Percentiles rank a stretch among this genome's conserved stretches.
phyloP scores from a whole-genome alignment of 1,284 basidiomycete genomes.

The Malassezia restricta region DNA sequence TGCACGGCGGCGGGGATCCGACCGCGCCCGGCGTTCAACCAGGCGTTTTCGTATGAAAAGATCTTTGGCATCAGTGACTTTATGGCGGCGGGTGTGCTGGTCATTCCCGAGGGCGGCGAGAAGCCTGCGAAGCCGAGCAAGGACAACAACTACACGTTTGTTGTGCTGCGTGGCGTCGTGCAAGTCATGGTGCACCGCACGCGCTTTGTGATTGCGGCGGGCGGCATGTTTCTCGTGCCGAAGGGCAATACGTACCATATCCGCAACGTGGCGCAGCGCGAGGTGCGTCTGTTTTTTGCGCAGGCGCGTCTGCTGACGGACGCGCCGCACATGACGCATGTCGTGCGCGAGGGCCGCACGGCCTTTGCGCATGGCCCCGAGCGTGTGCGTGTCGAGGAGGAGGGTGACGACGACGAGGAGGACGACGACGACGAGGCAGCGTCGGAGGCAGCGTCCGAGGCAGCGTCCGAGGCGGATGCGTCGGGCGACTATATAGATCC shows the following conservation, averaged over 20 bases:
- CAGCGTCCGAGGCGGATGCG: constrained; percentile 3
- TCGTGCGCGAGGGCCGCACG: constrained; percentile 5
- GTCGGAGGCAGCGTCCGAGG: background rate
- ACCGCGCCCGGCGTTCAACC: constrained; percentile 51
- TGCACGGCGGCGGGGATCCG: constrained; percentile 59
- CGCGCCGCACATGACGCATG: constrained; percentile 8
- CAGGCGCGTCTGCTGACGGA: constrained; percentile 61
- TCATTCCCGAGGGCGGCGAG: constrained; percentile 61
- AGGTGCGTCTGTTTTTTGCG: constrained; percentile 77
- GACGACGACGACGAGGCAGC: background rate
- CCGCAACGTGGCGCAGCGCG: constrained; percentile 68
- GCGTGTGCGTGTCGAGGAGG: background rate
- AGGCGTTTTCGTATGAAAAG: constrained; percentile 75
- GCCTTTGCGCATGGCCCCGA: constrained; percentile 10
- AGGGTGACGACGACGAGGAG: background rate
- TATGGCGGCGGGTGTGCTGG: constrained; percentile 75
- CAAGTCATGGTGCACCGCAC: constrained; percentile 70
- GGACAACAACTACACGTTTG: constrained; percentile 68
- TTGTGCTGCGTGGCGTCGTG: constrained; percentile 58
- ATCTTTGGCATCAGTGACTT: constrained; percentile 86
- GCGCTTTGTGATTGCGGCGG: constrained; percentile 63
- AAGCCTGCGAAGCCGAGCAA: constrained; percentile 81
- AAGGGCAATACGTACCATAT: constrained; percentile 83
- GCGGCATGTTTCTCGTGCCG: constrained; percentile 80
- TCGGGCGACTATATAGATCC: constrained; percentile 1